phyloP scores from a whole-genome alignment of 306 rosid species.

The Glycine tomentella region DNA sequence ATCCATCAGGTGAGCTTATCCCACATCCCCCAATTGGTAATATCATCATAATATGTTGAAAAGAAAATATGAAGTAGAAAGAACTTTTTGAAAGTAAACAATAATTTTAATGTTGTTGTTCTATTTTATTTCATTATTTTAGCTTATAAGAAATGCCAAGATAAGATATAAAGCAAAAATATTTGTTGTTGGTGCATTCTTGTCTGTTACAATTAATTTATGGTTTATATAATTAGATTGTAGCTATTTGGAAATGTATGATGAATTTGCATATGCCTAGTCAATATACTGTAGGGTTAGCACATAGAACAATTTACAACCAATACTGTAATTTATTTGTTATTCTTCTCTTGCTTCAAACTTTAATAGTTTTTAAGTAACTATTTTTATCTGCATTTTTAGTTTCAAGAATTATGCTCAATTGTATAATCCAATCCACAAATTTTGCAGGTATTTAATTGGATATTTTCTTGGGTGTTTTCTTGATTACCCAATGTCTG shows the following conservation, averaged over 20 bases:
- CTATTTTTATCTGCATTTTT: conserved; percentile 22
- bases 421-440: conserved; percentile 99
- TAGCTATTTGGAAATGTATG: conserved; percentile 19
- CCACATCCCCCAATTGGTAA: neutral
- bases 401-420: conserved; percentile 87
- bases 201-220: neutral
- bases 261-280: conserved; percentile 6
- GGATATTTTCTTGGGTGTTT: conserved; percentile 39
- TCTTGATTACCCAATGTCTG: conserved; percentile 15
- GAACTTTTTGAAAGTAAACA: conserved; percentile 11
- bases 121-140: neutral
- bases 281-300: neutral
- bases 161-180: neutral
- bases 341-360: conserved; percentile 22
- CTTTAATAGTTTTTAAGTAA: neutral
- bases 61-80: conserved; percentile 18
- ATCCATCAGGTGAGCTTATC: conserved; percentile 9
- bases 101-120: neutral
- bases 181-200: conserved; percentile 2
- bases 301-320: conserved; percentile 2
- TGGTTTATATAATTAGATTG: neutral
- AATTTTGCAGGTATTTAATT: conserved; percentile 74
- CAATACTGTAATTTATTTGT: conserved; percentile 15
- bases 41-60: neutral
- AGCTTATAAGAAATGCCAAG: neutral